Conservation (phyloP, 1,284 basidiomycete genomes). For the Amylostereum areolatum region DNA sequence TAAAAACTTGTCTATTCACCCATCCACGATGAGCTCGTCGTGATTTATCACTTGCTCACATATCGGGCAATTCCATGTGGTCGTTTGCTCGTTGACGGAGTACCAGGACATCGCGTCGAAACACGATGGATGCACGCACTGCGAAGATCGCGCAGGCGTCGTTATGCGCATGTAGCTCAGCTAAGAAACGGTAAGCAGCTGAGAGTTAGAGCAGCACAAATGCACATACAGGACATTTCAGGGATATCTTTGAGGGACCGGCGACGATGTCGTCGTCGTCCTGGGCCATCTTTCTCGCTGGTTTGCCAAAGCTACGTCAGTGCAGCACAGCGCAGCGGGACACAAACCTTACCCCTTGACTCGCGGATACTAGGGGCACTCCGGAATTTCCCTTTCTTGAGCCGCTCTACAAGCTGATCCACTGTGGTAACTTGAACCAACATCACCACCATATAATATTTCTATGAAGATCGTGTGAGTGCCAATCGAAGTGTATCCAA, state of each 20-base stretch:
- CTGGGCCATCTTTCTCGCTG: constrained; percentile 54
- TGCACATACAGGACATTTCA: constrained; percentile 83
- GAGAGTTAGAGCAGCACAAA: constrained; percentile 3
- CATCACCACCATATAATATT: constrained; percentile 82
- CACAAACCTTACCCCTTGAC: constrained; percentile 43
- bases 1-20: constrained; percentile 44
- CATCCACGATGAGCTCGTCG: constrained; percentile 87
- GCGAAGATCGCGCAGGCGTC: constrained; percentile 79
- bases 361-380: constrained; percentile 62
- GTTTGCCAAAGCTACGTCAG: constrained; percentile 7
- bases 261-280: constrained; percentile 88
- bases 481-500: neutral
- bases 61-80: constrained; percentile 95
- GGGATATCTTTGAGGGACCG: constrained; percentile 80
- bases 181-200: constrained; percentile 31
- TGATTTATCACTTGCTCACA: constrained; percentile 79
- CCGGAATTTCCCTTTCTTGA: constrained; percentile 63
- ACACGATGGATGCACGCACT: constrained; percentile 90
- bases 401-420: constrained; percentile 56
- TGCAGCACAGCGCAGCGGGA: neutral
- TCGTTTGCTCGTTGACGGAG: constrained; percentile 93
- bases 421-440: constrained; percentile 73
- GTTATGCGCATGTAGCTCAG: constrained; percentile 85
- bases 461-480: constrained; percentile 38
- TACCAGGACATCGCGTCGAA: constrained; percentile 96